Base-by-base conservation (phyloP, 2,329 filamentous ascomycete species). In the Aspergillaceae sp. region DNA sequence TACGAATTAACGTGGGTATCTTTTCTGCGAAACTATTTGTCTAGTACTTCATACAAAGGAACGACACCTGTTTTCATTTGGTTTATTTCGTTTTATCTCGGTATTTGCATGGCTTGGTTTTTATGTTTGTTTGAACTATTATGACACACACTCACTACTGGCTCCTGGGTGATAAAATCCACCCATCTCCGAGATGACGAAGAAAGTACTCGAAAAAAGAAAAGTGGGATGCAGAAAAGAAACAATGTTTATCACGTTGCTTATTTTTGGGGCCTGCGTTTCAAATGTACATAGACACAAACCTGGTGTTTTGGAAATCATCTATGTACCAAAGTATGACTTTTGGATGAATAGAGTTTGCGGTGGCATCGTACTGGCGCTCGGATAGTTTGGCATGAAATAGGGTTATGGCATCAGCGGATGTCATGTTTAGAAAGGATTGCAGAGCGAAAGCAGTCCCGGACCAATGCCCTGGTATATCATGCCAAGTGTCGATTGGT, bases 31-130 rank as follows among this genome's bases (percentile, higher is more conserved):
- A 36, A 11, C n/a, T 19, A 36, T 36, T n/a, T 36, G 34, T 36
- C 34, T 36, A 52, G 45, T 52, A 45, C 40, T 19, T 19, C 19
- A 19, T 35, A 33, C 30, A 26, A 38, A 33, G 33, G 37, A 36
- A 36, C 29, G 35, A 34, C 41, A 10, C 29, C 9, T 34, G 32
- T 5, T 35, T 48, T 35, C 8, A 42, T 45, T 33, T 40, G 27
- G 37, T 28, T 42, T 45, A 40, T 38, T 37, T 48, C 43, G 49
- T 50, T 38, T 48, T 53, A 43, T 51, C 53, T 57, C 44, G 34
- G 33, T 35, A 45, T 48, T 41, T 48, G 41, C 36, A 11, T 51
- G 38, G 42, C 38, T 40, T 50, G 49, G 38, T 40, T 50, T 48
- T 55, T 50, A 48, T 46, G 51, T 51, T 47, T 46, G 19, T 49